Evolutionary conservation across 2,329 filamentous ascomycete species (phyloP).

Genomic region (Parastagonospora nodorum): DNA sequence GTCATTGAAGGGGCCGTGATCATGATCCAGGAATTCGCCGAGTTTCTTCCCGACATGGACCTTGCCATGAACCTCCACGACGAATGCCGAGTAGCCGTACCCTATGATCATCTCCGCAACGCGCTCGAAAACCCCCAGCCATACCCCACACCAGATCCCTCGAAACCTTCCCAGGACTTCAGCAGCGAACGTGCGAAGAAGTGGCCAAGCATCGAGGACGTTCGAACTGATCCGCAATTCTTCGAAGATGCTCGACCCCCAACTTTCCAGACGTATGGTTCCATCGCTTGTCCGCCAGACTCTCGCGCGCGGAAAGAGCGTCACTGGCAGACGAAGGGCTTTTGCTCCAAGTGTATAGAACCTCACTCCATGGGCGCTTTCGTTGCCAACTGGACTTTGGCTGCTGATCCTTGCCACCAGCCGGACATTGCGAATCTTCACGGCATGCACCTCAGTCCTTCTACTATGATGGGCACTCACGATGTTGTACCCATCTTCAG

Average conservation of each 20-base stretch:
- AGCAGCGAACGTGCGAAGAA: conserved; percentile 44
- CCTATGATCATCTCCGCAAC: conserved; percentile 44
- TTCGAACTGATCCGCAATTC: conserved; percentile 32
- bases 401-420: conserved; percentile 74
- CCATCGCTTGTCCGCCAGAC: conserved; percentile 63
- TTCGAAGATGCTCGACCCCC: conserved; percentile 43
- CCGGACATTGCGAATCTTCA: conserved; percentile 76
- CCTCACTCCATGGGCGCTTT: conserved; percentile 72
- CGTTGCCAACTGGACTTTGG: conserved; percentile 67
- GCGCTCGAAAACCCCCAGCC: conserved; percentile 30
- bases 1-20: conserved; percentile 60
- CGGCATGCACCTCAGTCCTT: conserved; percentile 71
- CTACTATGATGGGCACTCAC: conserved; percentile 65
- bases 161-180: conserved; percentile 39
- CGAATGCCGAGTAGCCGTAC: conserved; percentile 62
- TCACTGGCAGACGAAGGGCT: conserved; percentile 66
- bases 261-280: conserved; percentile 50
- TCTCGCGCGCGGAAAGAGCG: conserved; percentile 64
- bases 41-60: conserved; percentile 66
- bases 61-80: conserved; percentile 67
- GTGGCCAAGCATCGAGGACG: conserved; percentile 40
- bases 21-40: conserved; percentile 57
- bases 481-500: conserved; percentile 77
- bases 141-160: conserved; percentile 27
- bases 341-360: conserved; percentile 67